phyloP scores from a whole-genome alignment of 768 basidiomycete species.

The Lyophyllum shimeji region DNA sequence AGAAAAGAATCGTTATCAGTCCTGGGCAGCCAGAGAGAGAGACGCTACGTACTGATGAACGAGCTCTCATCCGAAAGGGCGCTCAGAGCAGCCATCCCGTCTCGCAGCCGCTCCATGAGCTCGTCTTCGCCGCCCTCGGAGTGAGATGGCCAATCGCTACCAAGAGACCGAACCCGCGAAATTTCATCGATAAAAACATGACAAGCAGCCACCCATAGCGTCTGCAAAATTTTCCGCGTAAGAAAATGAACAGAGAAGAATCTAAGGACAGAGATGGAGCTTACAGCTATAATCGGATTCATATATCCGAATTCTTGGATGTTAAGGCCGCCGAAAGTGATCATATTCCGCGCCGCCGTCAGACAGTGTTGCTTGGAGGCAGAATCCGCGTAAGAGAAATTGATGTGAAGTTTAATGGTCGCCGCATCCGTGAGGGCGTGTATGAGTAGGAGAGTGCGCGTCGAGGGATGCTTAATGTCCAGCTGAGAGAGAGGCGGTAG shows the following conservation, averaged over 20 bases:
- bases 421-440: conserved; percentile 50
- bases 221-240: conserved; percentile 26
- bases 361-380: conserved; percentile 45
- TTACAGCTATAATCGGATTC: conserved; percentile 54
- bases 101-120: conserved; percentile 37
- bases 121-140: conserved; percentile 36
- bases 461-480: conserved; percentile 30
- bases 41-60: conserved; percentile 42
- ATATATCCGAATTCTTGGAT: conserved; percentile 38
- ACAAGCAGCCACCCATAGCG: conserved; percentile 46
- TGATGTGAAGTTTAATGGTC: conserved; percentile 50
- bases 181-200: conserved; percentile 48
- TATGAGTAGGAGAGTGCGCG: conserved; percentile 40
- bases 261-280: conserved; percentile 20
- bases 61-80: conserved; percentile 44
- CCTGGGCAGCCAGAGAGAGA: background rate
- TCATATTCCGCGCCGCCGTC: conserved; percentile 41
- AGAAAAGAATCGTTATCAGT: conserved; percentile 6
- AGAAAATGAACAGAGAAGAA: conserved; percentile 3
- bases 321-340: conserved; percentile 37
- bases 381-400: conserved; percentile 42
- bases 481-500: conserved; percentile 33
- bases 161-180: conserved; percentile 35
- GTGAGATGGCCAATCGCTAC: conserved; percentile 28
- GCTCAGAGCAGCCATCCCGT: conserved; percentile 39